Base-by-base conservation (phyloP, 805 yeast species). In the Yamadazyma insecticola region DNA sequence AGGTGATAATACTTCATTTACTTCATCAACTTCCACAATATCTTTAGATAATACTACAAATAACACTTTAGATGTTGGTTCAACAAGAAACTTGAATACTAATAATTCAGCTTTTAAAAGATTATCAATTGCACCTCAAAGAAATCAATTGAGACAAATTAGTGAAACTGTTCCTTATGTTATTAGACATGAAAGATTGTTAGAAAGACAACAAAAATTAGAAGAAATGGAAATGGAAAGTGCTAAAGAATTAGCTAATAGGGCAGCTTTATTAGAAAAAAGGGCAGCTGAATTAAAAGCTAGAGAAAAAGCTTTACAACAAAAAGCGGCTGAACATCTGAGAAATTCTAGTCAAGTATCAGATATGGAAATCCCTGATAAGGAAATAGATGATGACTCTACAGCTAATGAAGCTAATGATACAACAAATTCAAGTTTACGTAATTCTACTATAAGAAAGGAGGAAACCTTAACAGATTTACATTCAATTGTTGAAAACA, bases 131-230 rank as follows among this genome's bases (percentile, higher is more conserved):
- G 70, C 60, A 2, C 72, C 71, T 4, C 71, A 66, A 44, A 72
- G 85, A 41, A 69, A 69, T 42, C 84, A 81, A 55, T 61, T 84
- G 42, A 69, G 94, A 50, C 83, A 79, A 49, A 77, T 84, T 34
- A 79, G 88, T 25, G 90, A 82, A 50, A 84, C 92, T 1, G 85
- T 84, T 15, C 94, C 94, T n/a, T 84, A 84, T 45, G 81, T 82
- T 20, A 61, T 84, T 40, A 73, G 85, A 51, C 90, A 83, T 53
- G 90, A 84, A 55, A 72, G 81, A 35, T 72, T 83, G 35, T 58
- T 77, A 42, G 80, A 81, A 31, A 78, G 84, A 54, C 89, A 84
- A 49, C 85, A 78, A 36, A 83, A 80, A 57, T 60, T 84, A 30
- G 89, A 83, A 51, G 87, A 83, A 45, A 59, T 84, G 58, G 94